Percentiles rank a stretch among this genome's conserved stretches.
Evolutionary conservation across 2,329 filamentous ascomycete genomes (phyloP).

Genomic region (Alternaria postmessia): DNA sequence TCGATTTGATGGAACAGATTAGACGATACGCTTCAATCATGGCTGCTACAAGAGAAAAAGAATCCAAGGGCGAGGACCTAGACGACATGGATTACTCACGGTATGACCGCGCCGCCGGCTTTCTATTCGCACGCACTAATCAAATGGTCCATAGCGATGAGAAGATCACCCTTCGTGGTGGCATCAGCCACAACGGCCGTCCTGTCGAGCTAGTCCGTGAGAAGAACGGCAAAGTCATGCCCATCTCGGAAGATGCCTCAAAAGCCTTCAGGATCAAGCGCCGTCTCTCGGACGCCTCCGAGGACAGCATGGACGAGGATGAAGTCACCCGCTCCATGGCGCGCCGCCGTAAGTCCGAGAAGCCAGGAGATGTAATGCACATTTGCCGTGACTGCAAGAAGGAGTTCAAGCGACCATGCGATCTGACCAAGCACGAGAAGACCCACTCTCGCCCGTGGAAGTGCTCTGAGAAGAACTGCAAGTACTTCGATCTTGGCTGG

Average conservation of each 20-base stretch:
- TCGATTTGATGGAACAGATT: constrained; percentile 95
- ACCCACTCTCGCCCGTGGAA: constrained; percentile 97
- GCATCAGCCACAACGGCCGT: constrained; percentile 80
- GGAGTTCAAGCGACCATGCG: constrained; percentile 95
- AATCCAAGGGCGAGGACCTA: constrained; percentile 63
- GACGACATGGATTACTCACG: constrained; percentile 61
- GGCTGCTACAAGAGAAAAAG: constrained; percentile 74
- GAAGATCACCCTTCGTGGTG: constrained; percentile 81
- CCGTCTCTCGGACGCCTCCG: constrained; percentile 50
- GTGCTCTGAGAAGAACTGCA: constrained; percentile 82
- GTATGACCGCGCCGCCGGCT: constrained; percentile 44
- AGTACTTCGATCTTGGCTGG: constrained; percentile 89
- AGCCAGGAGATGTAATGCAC: constrained; percentile 82
- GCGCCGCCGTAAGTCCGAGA: constrained; percentile 90
- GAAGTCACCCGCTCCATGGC: constrained; percentile 92
- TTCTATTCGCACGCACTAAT: constrained; percentile 35
- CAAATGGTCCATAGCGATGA: constrained; percentile 62
- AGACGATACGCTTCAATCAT: constrained; percentile 87
- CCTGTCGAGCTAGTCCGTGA: constrained; percentile 85
- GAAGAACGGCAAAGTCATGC: constrained; percentile 80
- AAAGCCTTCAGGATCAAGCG: constrained; percentile 68
- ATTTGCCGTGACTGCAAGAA: constrained; percentile 82
- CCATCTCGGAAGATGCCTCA: constrained; percentile 68
- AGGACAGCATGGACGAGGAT: constrained; percentile 79
- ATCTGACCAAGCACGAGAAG: constrained; percentile 97